These are phyloP conservation scores for Achaetomiella virescens DNA, from an alignment of 495 filamentous ascomycete species.

Conservation along the genomic window DNA sequence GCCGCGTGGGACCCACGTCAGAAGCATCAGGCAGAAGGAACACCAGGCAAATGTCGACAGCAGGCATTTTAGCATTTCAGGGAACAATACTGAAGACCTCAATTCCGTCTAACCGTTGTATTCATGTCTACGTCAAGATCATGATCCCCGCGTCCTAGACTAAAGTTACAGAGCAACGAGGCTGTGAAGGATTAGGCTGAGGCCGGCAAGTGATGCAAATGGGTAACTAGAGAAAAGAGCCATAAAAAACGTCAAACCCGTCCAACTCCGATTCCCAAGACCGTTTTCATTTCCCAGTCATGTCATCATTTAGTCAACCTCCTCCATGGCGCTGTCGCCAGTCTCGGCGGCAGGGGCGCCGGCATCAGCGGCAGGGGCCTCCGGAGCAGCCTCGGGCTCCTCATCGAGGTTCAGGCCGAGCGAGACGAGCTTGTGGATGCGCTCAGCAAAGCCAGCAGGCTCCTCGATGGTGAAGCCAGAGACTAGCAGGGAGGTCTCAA, in stretches of 20 bases:
- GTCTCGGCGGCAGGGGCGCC: slow-evolving; percentile 46
- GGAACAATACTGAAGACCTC: background rate
- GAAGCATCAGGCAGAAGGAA: no score
- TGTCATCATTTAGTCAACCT: slow-evolving; percentile 53
- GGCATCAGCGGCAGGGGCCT: slow-evolving; percentile 48
- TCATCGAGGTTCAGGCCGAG: slow-evolving; percentile 95
- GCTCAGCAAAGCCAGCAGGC: slow-evolving; percentile 93
- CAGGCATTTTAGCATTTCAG: background rate
- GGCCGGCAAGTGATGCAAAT: slow-evolving; percentile 29
- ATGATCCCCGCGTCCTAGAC: slow-evolving; percentile 20
- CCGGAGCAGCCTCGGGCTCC: slow-evolving; percentile 66
- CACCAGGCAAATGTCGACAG: no score
- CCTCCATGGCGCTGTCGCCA: slow-evolving; percentile 57
- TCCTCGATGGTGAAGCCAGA: slow-evolving; percentile 99
- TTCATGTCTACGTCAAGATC: slow-evolving; percentile 29
- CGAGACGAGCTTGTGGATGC: slow-evolving; percentile 97
- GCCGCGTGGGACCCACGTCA: no score
- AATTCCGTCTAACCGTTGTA: slow-evolving; percentile 14
- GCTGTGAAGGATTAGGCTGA: slow-evolving; percentile 12
- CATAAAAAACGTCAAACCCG: slow-evolving; percentile 31
- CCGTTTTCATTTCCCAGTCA: slow-evolving; percentile 36
- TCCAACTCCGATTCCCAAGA: slow-evolving; percentile 39
- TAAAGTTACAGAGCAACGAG: slow-evolving; percentile 27
- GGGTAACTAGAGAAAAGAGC: slow-evolving; percentile 27
- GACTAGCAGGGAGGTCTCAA: slow-evolving; percentile 95